phyloP scores from a whole-genome alignment of 257 asterid species.

The Salvia splendens region DNA sequence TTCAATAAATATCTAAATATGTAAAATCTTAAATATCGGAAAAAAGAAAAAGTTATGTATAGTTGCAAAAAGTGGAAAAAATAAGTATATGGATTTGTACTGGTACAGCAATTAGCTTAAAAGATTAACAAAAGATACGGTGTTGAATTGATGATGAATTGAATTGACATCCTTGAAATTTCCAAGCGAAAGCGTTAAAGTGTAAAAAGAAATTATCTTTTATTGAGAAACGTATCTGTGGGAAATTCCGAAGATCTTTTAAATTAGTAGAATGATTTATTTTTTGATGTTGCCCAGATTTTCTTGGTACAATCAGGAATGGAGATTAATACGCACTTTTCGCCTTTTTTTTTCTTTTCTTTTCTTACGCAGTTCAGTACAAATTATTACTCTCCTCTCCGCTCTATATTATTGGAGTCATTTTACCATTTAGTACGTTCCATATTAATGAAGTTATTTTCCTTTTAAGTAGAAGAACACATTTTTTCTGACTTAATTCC shows the following conservation, averaged over 20 bases:
- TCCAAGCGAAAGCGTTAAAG: not conserved
- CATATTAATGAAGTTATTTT: too few relatives aligned
- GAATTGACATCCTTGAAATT: not conserved
- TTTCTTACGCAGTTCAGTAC: conserved; percentile 1
- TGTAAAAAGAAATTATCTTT: not conserved
- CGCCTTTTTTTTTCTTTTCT: too few relatives aligned
- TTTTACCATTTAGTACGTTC: too few relatives aligned
- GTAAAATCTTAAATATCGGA: too few relatives aligned
- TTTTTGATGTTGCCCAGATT: conserved; percentile 21
- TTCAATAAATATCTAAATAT: too few relatives aligned
- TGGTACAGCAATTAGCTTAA: not conserved
- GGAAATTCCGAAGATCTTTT: not conserved
- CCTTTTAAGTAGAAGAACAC: too few relatives aligned
- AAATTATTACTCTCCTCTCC: too few relatives aligned
- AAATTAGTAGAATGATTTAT: conserved; percentile 6
- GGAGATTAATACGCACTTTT: not conserved
- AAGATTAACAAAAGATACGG: not conserved
- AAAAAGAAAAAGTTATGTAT: too few relatives aligned
- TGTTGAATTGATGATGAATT: not conserved
- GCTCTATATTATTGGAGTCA: too few relatives aligned
- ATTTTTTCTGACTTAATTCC: too few relatives aligned
- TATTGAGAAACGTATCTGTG: not conserved
- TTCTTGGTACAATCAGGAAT: conserved; percentile 27
- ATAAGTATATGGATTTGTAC: too few relatives aligned
- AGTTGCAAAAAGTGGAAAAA: too few relatives aligned